Conservation (phyloP, 441 rosid genomes). For the Biscutella laevigata region DNA sequence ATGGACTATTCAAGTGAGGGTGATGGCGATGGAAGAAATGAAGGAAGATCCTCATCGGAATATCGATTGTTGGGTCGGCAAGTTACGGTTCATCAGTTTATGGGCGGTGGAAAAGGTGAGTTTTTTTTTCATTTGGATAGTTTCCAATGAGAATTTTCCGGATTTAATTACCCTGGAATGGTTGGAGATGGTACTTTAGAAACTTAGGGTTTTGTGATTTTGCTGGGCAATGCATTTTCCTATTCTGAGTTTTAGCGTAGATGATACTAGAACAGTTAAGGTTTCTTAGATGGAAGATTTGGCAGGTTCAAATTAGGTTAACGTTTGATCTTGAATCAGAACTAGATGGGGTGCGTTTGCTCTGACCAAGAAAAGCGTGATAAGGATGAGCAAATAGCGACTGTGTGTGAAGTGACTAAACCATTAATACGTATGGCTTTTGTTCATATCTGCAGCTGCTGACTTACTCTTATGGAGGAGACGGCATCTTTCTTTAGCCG, state of each 20-base stretch:
- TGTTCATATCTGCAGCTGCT: slow-evolving; percentile 38
- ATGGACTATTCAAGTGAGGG: slow-evolving; percentile 44
- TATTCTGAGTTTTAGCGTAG: background rate
- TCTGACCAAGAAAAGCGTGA: background rate
- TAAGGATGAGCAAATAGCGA: background rate
- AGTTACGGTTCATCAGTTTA: slow-evolving; percentile 59
- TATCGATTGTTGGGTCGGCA: slow-evolving; percentile 61
- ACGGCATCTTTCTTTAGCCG: slow-evolving; percentile 41
- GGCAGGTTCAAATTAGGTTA: slow-evolving; percentile 12
- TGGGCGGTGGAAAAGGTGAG: slow-evolving; percentile 81
- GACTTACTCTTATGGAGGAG: slow-evolving; percentile 79
- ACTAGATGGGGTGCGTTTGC: background rate
- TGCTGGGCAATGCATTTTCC: background rate
- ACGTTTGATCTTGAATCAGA: slow-evolving; percentile 8
- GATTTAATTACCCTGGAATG: background rate
- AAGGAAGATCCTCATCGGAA: slow-evolving; percentile 24
- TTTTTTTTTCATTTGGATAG: background rate
- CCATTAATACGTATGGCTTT: no score
- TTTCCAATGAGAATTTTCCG: background rate
- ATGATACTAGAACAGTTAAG: background rate
- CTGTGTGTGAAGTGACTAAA: background rate
- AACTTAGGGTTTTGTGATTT: slow-evolving; percentile 19
- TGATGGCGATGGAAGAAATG: slow-evolving; percentile 34
- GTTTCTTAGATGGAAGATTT: background rate
- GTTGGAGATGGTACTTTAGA: background rate